Evolutionary conservation across 768 basidiomycete genomes (phyloP), one percentile per base, ranked within the genome.

Genomic region (Pulveroboletus sp.): DNA sequence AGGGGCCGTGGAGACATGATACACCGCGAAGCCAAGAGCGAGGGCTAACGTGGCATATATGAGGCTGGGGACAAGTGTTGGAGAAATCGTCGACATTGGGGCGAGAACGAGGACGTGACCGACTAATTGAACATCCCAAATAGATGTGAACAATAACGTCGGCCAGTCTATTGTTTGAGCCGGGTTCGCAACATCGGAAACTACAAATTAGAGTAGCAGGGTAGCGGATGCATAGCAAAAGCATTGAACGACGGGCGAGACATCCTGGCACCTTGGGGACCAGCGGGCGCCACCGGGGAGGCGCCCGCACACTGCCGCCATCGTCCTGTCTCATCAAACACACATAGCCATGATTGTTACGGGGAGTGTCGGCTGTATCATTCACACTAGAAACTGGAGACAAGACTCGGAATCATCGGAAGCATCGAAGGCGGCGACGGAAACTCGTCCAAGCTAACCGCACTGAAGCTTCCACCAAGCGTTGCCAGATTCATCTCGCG

Each of bases 391-490:
- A 65, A 64, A 42, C 55, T 40, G 1, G 65, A 65, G 49, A 65
- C 57, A 42, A 61, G 50, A 55, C 63, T 68, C 12, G 66, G 63
- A 45, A 67, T 63, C 63, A 57, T 39, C 3, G 63, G 65, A 52
- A 69, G 62, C 45, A 59, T 52, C 33, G 64, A 57, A 31, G 74
- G 77, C 2, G 77, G 76, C 2, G 69, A 57, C 14, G 77, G 77
- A 59, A 80, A 79, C 43, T 76, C 72, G 54, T 70, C 66, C 42
- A 80, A 62, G 51, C 76, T 66, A 18, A 78, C 61, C 37, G 66
- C 73, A 55, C 73, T 78, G 6, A 67, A 60, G 26, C 59, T 68
- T n/a, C 68, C 73, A 26, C 53, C 63, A 12, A 73, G 46, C 24
- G 69, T 70, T 39, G 36, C 51, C 38, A 67, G 41, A 40, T 49